These are phyloP conservation scores for Diaporthe amygdali DNA, from an alignment of 2,329 filamentous ascomycete species.

Conservation along the genomic window DNA sequence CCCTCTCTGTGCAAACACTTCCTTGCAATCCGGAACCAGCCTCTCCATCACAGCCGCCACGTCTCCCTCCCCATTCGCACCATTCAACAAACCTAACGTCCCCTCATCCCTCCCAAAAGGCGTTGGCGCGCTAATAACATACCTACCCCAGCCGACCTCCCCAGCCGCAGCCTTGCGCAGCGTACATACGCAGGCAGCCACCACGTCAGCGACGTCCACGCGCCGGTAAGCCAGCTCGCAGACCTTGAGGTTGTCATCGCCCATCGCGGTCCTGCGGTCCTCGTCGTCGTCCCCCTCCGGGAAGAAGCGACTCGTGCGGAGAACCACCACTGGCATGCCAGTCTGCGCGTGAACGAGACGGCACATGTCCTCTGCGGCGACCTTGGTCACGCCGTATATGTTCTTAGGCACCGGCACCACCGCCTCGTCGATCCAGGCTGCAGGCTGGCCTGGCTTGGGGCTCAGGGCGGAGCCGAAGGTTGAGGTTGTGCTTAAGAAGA, in stretches of 20 bases:
- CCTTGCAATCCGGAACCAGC: slow-evolving; percentile 33
- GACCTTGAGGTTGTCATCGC: slow-evolving; percentile 52
- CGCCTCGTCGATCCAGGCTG: slow-evolving; percentile 49
- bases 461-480: slow-evolving; percentile 47
- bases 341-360: slow-evolving; percentile 44
- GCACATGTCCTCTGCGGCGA: slow-evolving; percentile 54
- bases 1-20: slow-evolving; percentile 36
- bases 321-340: slow-evolving; percentile 45
- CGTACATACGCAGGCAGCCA: slow-evolving; percentile 44
- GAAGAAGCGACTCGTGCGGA: slow-evolving; percentile 55
- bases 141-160: slow-evolving; percentile 42
- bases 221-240: slow-evolving; percentile 52
- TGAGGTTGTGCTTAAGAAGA: slow-evolving; percentile 54
- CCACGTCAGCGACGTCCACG: slow-evolving; percentile 49
- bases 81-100: slow-evolving; percentile 40
- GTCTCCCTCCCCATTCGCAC: slow-evolving; percentile 35
- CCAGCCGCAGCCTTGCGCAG: slow-evolving; percentile 37
- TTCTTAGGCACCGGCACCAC: slow-evolving; percentile 50
- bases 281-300: slow-evolving; percentile 53
- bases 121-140: slow-evolving; percentile 49
- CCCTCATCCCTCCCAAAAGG: slow-evolving; percentile 40
- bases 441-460: slow-evolving; percentile 40
- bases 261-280: slow-evolving; percentile 40
- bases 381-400: slow-evolving; percentile 55
- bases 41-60: slow-evolving; percentile 29